Percentiles rank a stretch among this genome's conserved stretches.
Conservation (phyloP, 2,329 filamentous ascomycete genomes). For the Neonectria magnoliae region DNA sequence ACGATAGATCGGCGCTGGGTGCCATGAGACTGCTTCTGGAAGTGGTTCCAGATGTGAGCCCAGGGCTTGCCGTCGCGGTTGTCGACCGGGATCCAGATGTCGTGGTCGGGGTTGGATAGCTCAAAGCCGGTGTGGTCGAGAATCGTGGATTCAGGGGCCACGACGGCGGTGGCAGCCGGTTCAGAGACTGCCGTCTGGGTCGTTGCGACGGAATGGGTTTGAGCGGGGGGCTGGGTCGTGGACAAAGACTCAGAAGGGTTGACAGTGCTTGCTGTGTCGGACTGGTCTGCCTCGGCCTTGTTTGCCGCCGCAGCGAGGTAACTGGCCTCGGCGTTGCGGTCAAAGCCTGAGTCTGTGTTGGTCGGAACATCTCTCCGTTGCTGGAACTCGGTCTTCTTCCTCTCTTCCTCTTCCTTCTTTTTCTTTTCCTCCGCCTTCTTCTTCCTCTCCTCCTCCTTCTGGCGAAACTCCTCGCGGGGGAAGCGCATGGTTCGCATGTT, state of each 20-base stretch:
- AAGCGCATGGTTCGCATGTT: conserved; percentile 85
- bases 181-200: neutral
- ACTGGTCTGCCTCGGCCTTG: neutral
- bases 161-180: neutral
- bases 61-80: conserved; percentile 69
- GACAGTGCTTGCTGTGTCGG: neutral
- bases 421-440: conserved; percentile 30
- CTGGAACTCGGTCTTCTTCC: conserved; percentile 7
- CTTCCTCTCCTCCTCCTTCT: conserved; percentile 44
- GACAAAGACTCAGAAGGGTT: neutral
- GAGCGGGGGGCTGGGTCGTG: neutral
- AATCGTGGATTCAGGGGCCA: neutral
- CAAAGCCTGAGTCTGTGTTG: neutral
- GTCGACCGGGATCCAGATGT: conserved; percentile 52
- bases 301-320: neutral
- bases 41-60: conserved; percentile 70
- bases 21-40: conserved; percentile 51
- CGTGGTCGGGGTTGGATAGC: conserved; percentile 41
- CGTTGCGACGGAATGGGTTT: neutral
- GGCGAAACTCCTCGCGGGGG: conserved; percentile 54
- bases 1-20: conserved; percentile 71
- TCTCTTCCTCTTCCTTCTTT: conserved; percentile 13
- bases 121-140: conserved; percentile 12
- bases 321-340: neutral
- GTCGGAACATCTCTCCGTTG: conserved; percentile 16